phyloP scores from a whole-genome alignment of 140 eudicot species.

The Bidens hawaiensis region DNA sequence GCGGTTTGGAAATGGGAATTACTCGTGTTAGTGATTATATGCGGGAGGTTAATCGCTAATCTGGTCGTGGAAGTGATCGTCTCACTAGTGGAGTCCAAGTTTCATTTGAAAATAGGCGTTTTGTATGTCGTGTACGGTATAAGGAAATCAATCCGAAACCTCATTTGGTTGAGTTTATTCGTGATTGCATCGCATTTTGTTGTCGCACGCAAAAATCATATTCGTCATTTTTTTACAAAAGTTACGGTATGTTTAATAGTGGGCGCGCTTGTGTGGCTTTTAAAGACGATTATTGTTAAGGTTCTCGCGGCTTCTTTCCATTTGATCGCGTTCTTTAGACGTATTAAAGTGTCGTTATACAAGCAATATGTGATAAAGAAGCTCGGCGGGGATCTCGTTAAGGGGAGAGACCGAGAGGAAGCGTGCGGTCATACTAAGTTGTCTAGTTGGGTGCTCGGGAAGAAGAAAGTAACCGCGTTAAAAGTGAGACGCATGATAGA shows the following conservation, averaged over 20 bases:
- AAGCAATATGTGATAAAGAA: slow-evolving; percentile 65
- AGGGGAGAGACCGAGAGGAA: slow-evolving; percentile 30
- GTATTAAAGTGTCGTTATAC: slow-evolving; percentile 62
- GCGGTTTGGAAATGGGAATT: slow-evolving; percentile 60
- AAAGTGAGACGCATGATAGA: slow-evolving; percentile 60
- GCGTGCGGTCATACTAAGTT: neutral
- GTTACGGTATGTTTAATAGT: slow-evolving; percentile 49
- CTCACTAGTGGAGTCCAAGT: slow-evolving; percentile 42
- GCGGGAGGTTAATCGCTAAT: slow-evolving; percentile 49
- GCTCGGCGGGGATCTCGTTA: slow-evolving; percentile 47
- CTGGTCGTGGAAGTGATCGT: slow-evolving; percentile 43
- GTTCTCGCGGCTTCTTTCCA: slow-evolving; percentile 60
- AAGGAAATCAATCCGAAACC: slow-evolving; percentile 52
- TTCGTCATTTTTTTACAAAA: slow-evolving; percentile 33
- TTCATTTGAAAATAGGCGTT: slow-evolving; percentile 41
- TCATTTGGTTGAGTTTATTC: slow-evolving; percentile 53
- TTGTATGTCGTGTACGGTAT: slow-evolving; percentile 55
- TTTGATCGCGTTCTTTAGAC: slow-evolving; percentile 58
- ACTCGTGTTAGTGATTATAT: slow-evolving; percentile 42
- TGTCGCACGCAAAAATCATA: slow-evolving; percentile 17
- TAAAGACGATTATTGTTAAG: slow-evolving; percentile 56
- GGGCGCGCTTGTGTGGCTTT: slow-evolving; percentile 54
- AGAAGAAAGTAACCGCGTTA: slow-evolving; percentile 50
- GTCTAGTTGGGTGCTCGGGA: neutral
- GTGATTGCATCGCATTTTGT: slow-evolving; percentile 40